phyloP scores from a whole-genome alignment of 2,329 filamentous ascomycete species.

The Colletotrichum magnum region DNA sequence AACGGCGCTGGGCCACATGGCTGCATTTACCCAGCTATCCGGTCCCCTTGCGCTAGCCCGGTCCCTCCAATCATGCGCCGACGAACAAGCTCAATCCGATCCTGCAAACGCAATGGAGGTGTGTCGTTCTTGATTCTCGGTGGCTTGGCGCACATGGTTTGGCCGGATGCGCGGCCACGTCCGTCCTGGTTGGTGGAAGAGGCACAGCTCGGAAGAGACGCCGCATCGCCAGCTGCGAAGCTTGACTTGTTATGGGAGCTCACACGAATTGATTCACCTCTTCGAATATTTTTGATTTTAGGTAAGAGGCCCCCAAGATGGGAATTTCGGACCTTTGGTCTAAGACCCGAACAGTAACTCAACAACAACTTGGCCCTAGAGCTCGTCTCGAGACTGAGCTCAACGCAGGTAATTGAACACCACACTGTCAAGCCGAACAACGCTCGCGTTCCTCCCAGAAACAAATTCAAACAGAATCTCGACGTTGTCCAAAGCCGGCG shows the following conservation, averaged over 20 bases:
- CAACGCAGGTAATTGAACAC: slow-evolving; percentile 7
- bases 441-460: slow-evolving; percentile 13
- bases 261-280: too few relatives aligned
- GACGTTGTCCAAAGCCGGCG: neutral
- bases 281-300: too few relatives aligned
- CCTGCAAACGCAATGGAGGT: neutral
- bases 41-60: neutral
- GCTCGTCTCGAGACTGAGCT: neutral
- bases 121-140: neutral
- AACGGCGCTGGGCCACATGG: neutral
- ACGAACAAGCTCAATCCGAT: neutral
- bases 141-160: neutral
- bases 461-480: slow-evolving; percentile 16
- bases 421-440: slow-evolving; percentile 12
- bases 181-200: neutral
- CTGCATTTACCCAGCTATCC: slow-evolving; percentile 2
- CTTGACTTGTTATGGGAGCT: too few relatives aligned
- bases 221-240: too few relatives aligned
- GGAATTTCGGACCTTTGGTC: too few relatives aligned
- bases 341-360: too few relatives aligned
- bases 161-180: neutral
- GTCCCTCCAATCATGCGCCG: neutral
- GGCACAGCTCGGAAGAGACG: neutral
- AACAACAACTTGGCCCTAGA: too few relatives aligned
- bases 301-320: too few relatives aligned